Percentiles rank a stretch among this genome's conserved stretches.
Evolutionary conservation across 2,329 filamentous ascomycete species (phyloP).

Genomic region (Aureobasidium sp.): DNA sequence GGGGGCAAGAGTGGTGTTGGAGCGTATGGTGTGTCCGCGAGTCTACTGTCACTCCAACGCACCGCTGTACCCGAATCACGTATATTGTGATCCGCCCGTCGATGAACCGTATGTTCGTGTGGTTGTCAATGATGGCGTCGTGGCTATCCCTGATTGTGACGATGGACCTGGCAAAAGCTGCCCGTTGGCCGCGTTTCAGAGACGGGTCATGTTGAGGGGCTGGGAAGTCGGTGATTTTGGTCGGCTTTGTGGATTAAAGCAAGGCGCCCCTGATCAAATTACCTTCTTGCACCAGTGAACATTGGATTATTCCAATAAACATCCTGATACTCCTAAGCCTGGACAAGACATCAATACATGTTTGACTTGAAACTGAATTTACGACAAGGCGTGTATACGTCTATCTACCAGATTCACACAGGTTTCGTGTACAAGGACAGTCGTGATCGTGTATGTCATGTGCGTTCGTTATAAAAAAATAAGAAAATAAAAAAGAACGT

Average conservation of each 20-base stretch:
- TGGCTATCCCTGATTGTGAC: slow-evolving; percentile 42
- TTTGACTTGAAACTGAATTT: no score
- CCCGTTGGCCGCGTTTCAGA: slow-evolving; percentile 38
- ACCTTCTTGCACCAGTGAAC: slow-evolving; percentile 45
- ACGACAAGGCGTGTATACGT: neutral
- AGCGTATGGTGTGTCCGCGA: slow-evolving; percentile 42
- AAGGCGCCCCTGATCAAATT: slow-evolving; percentile 37
- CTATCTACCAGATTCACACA: no score
- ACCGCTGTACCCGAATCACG: slow-evolving; percentile 27
- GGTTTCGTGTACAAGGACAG: neutral
- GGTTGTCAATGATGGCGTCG: slow-evolving; percentile 52
- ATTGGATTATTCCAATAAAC: no score
- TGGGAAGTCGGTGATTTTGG: slow-evolving; percentile 42
- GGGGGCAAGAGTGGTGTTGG: slow-evolving; percentile 50
- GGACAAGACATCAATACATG: no score
- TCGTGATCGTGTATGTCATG: neutral
- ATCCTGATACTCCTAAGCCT: no score
- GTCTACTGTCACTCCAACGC: slow-evolving; percentile 23
- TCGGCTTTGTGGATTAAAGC: slow-evolving; percentile 41
- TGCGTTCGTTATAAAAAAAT: neutral
- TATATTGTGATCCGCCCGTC: slow-evolving; percentile 23
- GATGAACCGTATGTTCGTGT: slow-evolving; percentile 42
- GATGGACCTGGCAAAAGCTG: slow-evolving; percentile 44
- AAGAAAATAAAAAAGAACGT: neutral
- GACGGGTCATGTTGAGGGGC: slow-evolving; percentile 36